Evolutionary conservation across 169 alveolate species (phyloP), one percentile per base, ranked within the genome.

Genomic region (Neospora caninum): DNA sequence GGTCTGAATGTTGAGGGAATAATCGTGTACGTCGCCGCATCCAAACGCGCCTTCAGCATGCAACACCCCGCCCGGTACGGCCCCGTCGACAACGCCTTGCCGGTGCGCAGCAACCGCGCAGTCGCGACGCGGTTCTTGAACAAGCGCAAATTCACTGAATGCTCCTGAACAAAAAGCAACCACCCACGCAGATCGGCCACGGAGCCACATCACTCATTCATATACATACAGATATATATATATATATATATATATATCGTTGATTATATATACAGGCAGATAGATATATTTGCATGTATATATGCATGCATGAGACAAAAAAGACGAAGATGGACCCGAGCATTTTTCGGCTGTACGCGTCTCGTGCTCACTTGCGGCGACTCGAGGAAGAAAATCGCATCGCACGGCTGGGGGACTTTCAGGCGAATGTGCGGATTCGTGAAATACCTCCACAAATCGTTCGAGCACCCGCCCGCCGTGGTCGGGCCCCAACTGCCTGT

Each of bases 41-140:
- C 36, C 13, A 82, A 78, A 45, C 73, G 53, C 6, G 38, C 29
- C 34, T 69, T 39, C 49, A 97, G 88, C 45, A 93, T 70, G 89
- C 98, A 97, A 93, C 98, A 96, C 20, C 97, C 96, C 4, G 96
- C 95, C 87, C 94, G 93, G 88, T 97, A 97, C 39, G 97, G 97
- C 27, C 97, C 97, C 91, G 98, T 96, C 18, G 97, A 94, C 80
- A 94, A 69, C 29, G 96, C 95, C 91, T 95, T 95, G 78, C 97
- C 97, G 58, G 96, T 95, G 82, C 96, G 96, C 54, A 97, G 95
- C 43, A 95, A 49, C 38, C 98, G 94, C 53, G 97, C 94, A 7
- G 98, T 96, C 36, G 98, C 97, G 41, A 97, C 70, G 16, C 96
- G 80, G 22, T 97, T 97, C 36, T 80, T 70, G 94, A 97, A 97